phyloP scores from a whole-genome alignment of 2,329 filamentous ascomycete species.

The Pseudocercospora ulei region DNA sequence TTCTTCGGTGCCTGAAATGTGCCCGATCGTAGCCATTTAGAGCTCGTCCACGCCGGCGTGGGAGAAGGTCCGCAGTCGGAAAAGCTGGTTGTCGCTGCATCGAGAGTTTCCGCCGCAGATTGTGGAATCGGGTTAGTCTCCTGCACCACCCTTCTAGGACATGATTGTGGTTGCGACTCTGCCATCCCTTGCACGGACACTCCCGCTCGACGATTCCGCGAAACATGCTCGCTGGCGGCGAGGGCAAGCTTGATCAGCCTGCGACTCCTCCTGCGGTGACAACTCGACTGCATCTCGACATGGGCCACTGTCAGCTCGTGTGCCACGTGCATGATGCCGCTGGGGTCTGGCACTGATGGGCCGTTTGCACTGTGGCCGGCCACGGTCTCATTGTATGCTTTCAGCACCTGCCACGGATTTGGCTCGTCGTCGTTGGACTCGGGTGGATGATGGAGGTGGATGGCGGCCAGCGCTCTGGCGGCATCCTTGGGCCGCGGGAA shows the following conservation, averaged over 20 bases:
- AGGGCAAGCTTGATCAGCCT: conserved; percentile 14
- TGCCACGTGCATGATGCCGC: neutral
- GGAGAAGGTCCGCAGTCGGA: conserved; percentile 22
- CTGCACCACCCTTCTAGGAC: conserved; percentile 12
- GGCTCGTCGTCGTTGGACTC: conserved; percentile 13
- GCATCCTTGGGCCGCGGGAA: conserved; percentile 47
- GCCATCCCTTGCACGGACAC: neutral
- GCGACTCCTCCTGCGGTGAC: conserved; percentile 13
- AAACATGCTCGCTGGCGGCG: conserved; percentile 21
- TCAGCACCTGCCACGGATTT: conserved; percentile 18
- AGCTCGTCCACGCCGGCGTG: conserved; percentile 25
- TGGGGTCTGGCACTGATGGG: neutral
- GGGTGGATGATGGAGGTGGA: neutral
- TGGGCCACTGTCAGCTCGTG: conserved; percentile 12
- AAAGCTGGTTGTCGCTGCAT: conserved; percentile 9
- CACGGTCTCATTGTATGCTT: neutral
- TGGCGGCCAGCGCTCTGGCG: conserved; percentile 37
- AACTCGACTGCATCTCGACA: conserved; percentile 19
- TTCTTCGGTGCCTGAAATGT: conserved; percentile 17
- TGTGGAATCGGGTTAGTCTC: conserved; percentile 13
- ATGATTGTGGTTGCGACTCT: conserved; percentile 16
- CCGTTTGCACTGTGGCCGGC: neutral
- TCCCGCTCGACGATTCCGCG: conserved; percentile 7
- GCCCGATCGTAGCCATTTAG: conserved; percentile 21
- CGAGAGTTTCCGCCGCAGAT: neutral